Evolutionary conservation across 306 rosid genomes (phyloP), one percentile per base, ranked within the genome.

Genomic region (Citrullus colocynthis): DNA sequence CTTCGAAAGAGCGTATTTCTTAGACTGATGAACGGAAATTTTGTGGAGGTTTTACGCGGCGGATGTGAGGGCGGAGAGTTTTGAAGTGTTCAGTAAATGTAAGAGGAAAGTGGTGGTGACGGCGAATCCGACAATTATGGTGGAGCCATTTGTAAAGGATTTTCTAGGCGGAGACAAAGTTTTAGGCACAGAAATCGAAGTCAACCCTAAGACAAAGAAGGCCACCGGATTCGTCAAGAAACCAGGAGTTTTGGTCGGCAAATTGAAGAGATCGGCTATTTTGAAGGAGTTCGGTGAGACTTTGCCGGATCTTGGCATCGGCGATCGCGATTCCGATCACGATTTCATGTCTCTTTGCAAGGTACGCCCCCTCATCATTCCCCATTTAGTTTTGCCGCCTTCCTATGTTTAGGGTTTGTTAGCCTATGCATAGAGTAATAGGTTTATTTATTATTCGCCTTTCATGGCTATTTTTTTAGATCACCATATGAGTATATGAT

Each of bases 281-380:
- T 5, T 74, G 83, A 90, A 89, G 44, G 98, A 95, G 85, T 95
- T 95, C 37, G 93, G 93, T 0, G 93, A 90, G 5, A 90, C 83
- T 0, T 75, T 78, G 75, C 97, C 97, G 4, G 97, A 92, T 74
- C 59, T 95, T 13, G 97, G 98, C 3, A 81, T 95, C 41, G 98
- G 98, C 34, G 98, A 95, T 74, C 97, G 98, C 1, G 67, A 67
- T 59, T 83, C 97, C 42, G 97, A 95, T 58, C 97, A 89, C 73
- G 98, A 95, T 79, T 95, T 88, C 91, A 95, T 95, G 98, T 86
- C 97, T 10, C 62, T 89, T 67, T 95, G 98, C 97, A 92, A 90
- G 98, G 98, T 92, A 83, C 71, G 60, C 42, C 34, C 34, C 59
- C 36, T 37, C 28, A 21, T 37, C 18, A 37, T 15, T 34, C 44